Conservation (phyloP, 2,329 filamentous ascomycete species). For the Decorospora gaudefroyi region DNA sequence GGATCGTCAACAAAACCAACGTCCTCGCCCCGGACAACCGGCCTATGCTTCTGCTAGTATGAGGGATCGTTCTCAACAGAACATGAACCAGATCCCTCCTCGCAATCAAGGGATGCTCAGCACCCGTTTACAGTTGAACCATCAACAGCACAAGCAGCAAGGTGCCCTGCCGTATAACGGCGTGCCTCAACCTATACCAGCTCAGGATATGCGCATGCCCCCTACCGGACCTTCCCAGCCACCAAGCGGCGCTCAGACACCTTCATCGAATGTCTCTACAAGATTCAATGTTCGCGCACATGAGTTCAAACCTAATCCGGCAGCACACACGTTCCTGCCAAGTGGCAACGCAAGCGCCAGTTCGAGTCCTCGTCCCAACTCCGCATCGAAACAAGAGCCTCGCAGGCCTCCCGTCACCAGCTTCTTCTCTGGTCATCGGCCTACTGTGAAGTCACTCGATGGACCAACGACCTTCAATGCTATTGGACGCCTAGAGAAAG, state of each 20-base stretch:
- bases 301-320: constrained; percentile 86
- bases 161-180: constrained; percentile 51
- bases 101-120: constrained; percentile 54
- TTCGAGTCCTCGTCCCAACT: constrained; percentile 70
- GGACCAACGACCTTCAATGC: constrained; percentile 63
- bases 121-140: constrained; percentile 57
- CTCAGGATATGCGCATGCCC: constrained; percentile 70
- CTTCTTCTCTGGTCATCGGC: constrained; percentile 72
- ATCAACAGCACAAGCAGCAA: constrained; percentile 57
- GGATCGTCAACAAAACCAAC: constrained; percentile 55
- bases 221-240: constrained; percentile 69
- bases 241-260: constrained; percentile 58
- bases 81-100: constrained; percentile 45
- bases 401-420: constrained; percentile 46
- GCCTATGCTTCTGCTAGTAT: constrained; percentile 53
- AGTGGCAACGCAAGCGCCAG: constrained; percentile 63
- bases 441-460: constrained; percentile 58
- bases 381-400: constrained; percentile 40
- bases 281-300: constrained; percentile 65
- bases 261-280: constrained; percentile 57
- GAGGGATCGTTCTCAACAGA: constrained; percentile 51
- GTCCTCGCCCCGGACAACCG: constrained; percentile 48
- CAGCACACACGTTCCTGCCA: constrained; percentile 80
- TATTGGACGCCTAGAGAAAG: constrained; percentile 72
- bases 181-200: constrained; percentile 61